Evolutionary conservation across 768 basidiomycete genomes (phyloP).

Genomic region (Galerina marginata): DNA sequence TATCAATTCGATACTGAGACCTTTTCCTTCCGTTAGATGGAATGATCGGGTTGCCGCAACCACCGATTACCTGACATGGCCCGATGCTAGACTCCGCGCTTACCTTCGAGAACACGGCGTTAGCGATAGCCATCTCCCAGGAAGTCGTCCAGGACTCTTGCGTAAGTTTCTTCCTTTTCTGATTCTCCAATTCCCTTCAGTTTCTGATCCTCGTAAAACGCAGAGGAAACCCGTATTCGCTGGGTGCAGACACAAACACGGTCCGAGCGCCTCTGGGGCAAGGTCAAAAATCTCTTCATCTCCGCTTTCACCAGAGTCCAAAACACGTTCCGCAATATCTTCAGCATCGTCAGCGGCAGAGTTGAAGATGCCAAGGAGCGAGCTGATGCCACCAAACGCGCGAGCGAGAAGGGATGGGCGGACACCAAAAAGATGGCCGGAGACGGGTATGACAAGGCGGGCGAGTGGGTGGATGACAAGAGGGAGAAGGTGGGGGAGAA

Average conservation of each 20-base stretch:
- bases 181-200: background rate
- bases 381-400: slow-evolving; percentile 21
- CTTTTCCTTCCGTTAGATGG: slow-evolving; percentile 45
- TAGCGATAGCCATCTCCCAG: slow-evolving; percentile 70
- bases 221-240: slow-evolving; percentile 80
- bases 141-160: slow-evolving; percentile 74
- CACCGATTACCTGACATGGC: slow-evolving; percentile 84
- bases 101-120: slow-evolving; percentile 83
- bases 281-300: slow-evolving; percentile 70
- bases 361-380: slow-evolving; percentile 36
- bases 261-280: slow-evolving; percentile 61
- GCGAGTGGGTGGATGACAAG: slow-evolving; percentile 37
- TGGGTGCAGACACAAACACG: slow-evolving; percentile 71
- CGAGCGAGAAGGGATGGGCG: slow-evolving; percentile 21
- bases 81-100: slow-evolving; percentile 89
- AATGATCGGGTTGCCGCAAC: slow-evolving; percentile 47
- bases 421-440: slow-evolving; percentile 29
- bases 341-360: slow-evolving; percentile 51
- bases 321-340: slow-evolving; percentile 65
- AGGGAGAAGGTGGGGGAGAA: slow-evolving; percentile 42
- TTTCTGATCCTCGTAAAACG: background rate
- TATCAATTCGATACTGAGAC: background rate
- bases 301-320: slow-evolving; percentile 75
- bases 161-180: slow-evolving; percentile 46
- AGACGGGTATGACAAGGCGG: slow-evolving; percentile 32